These are phyloP conservation scores for Hyphopichia fennica DNA, from an alignment of 1,139 yeast species.

Conservation along the genomic window DNA sequence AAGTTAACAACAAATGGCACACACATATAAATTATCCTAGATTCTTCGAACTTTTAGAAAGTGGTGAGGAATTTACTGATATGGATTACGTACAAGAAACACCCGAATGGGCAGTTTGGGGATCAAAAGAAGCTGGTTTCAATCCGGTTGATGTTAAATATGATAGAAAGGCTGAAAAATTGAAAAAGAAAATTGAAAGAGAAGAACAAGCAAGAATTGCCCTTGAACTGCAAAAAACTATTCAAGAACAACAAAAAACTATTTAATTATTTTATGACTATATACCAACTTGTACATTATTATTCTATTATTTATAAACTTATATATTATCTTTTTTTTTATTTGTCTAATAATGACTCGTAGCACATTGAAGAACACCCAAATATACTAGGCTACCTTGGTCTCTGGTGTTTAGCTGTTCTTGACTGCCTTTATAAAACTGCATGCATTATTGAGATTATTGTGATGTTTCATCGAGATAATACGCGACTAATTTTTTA, in stretches of 20 bases:
- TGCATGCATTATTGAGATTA: too few species aligned
- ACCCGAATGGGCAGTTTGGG: slow-evolving; percentile 91
- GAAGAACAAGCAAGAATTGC: slow-evolving; percentile 25
- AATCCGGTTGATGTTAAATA: slow-evolving; percentile 78
- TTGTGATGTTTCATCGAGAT: too few species aligned
- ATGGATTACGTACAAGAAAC: slow-evolving; percentile 80
- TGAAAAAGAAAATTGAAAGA: slow-evolving; percentile 44
- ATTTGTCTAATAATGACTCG: background rate
- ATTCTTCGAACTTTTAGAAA: slow-evolving; percentile 69
- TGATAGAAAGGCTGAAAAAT: slow-evolving; percentile 66
- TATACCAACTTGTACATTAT: background rate
- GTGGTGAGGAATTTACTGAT: slow-evolving; percentile 67
- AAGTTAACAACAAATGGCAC: slow-evolving; percentile 73
- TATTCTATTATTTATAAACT: too few species aligned
- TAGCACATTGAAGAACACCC: too few species aligned
- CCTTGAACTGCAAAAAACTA: slow-evolving; percentile 7
- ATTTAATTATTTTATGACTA: background rate
- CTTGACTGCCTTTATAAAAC: too few species aligned
- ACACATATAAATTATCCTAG: slow-evolving; percentile 84
- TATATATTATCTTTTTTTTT: background rate
- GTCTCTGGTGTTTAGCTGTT: too few species aligned
- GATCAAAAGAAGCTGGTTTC: slow-evolving; percentile 83
- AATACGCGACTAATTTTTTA: too few species aligned
- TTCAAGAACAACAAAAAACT: background rate
- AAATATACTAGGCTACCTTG: too few species aligned